Evolutionary conservation across 2,329 filamentous ascomycete genomes (phyloP), one percentile per base, ranked within the genome.

Genomic region (Periconia sp.): DNA sequence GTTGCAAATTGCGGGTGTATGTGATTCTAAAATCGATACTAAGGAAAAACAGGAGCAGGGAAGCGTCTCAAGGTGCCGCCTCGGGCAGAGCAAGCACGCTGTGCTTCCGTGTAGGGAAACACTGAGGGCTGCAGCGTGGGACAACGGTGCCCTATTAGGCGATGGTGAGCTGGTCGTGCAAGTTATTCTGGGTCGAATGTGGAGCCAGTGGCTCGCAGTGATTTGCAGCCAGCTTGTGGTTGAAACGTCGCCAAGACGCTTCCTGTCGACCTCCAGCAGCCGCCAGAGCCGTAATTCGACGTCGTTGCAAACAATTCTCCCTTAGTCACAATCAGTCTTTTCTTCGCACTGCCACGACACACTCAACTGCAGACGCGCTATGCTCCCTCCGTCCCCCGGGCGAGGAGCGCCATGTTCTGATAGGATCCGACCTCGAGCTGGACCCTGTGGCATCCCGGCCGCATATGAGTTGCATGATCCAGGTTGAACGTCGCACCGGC

Each of bases 131-230:
- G 16, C 13, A 17, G 30, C 30, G 12, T 40, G 18, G 21, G 40
- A 55, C 45, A 49, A 43, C 49, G 51, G 42, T 34, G 43, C 33
- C 46, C 40, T 49, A 48, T 56, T 59, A 52, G 46, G 50, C 43
- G 40, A 45, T 50, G n/a, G n/a, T n/a, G 50, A 49, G 53, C 39
- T 56, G 54, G 52, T 54, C 36, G 47, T 56, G 56, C 55, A 59
- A 32, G 39, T 47, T 49, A 44, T 42, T 22, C 41, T 40, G 36
- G 21, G 48, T n/a, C n/a, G n/a, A n/a, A n/a, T n/a, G n/a, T 50
- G 48, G 48, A 58, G 49, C 50, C 33, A 44, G 29, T 56, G 50
- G 52, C 46, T 41, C 42, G 42, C 37, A 43, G 25, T 35, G 39
- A 58, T 57, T 48, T 63, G 54, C 57, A 52, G 40, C 50, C 43